Percentiles rank a stretch among this genome's conserved stretches.
Conservation (phyloP, 108 stramenopile species). For the Fistulifera solaris region DNA sequence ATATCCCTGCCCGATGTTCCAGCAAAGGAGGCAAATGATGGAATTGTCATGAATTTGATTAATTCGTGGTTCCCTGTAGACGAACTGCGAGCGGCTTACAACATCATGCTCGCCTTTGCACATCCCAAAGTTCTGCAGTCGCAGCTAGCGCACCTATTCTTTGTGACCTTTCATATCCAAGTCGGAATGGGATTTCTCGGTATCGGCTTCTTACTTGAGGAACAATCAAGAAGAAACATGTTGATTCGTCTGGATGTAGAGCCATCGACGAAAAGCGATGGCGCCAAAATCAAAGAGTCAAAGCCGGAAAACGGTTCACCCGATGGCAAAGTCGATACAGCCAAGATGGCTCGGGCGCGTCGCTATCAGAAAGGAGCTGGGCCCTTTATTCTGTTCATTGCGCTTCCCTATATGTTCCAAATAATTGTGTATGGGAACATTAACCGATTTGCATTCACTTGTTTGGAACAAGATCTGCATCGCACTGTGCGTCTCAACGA, state of each 20-base stretch:
- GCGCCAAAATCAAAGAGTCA: constrained; percentile 2
- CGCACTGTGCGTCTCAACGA: constrained; percentile 68
- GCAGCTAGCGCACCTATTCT: constrained; percentile 57
- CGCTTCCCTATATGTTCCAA: constrained; percentile 82
- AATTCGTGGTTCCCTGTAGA: constrained; percentile 51
- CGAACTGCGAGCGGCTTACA: constrained; percentile 51
- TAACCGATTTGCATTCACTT: constrained; percentile 69
- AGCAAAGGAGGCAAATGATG: constrained; percentile 13
- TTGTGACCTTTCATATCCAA: constrained; percentile 85
- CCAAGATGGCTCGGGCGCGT: constrained; percentile 27
- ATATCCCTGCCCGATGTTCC: constrained; percentile 9
- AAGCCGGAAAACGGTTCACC: constrained; percentile 3
- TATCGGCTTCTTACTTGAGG: constrained; percentile 64
- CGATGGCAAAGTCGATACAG: constrained; percentile 1
- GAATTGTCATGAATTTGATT: constrained; percentile 17
- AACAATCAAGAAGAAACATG: constrained; percentile 69
- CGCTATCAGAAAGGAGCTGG: constrained; percentile 62
- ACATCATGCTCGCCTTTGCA: constrained; percentile 40
- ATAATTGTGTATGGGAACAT: constrained; percentile 74
- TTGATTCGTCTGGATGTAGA: constrained; percentile 73
- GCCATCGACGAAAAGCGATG: constrained; percentile 2
- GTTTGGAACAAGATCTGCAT: constrained; percentile 70
- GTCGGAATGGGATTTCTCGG: constrained; percentile 78
- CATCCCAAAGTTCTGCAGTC: constrained; percentile 32
- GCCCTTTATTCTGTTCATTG: constrained; percentile 67